Percentiles rank a stretch among this genome's conserved stretches.
Evolutionary conservation across 768 basidiomycete species (phyloP).

Genomic region (Agrocybe chaxingu): DNA sequence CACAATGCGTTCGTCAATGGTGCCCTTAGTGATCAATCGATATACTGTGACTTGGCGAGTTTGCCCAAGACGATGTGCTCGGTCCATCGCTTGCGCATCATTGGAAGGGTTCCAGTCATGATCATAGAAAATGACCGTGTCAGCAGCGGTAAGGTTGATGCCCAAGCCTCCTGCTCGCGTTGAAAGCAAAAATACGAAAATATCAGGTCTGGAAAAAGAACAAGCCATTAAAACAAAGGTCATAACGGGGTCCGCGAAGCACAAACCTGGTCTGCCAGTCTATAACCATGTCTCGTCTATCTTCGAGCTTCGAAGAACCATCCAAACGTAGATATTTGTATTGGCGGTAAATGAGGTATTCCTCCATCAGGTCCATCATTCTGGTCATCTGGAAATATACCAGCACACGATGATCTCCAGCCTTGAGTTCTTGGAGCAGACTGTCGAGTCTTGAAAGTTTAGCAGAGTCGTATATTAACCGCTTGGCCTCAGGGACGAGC

Average conservation of each 20-base stretch:
- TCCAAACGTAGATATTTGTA: constrained; percentile 93
- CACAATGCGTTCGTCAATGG: constrained; percentile 96
- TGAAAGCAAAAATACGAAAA: constrained; percentile 87
- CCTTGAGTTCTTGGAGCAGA: constrained; percentile 89
- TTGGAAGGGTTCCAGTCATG: constrained; percentile 98
- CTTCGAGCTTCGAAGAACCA: constrained; percentile 92
- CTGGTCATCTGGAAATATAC: constrained; percentile 99
- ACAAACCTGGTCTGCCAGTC: constrained; percentile 96
- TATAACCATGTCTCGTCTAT: constrained; percentile 97
- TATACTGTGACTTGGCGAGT: constrained; percentile 97
- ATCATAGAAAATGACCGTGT: constrained; percentile 94
- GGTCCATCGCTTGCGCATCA: constrained; percentile 98
- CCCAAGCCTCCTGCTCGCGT: constrained; percentile 95
- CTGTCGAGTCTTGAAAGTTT: constrained; percentile 90
- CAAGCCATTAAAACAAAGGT: neutral
- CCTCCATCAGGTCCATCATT: constrained; percentile 99
- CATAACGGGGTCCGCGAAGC: neutral
- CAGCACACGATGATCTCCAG: constrained; percentile 88
- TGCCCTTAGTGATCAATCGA: constrained; percentile 88
- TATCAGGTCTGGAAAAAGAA: constrained; percentile 59
- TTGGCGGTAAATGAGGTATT: constrained; percentile 95
- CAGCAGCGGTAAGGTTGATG: constrained; percentile 93
- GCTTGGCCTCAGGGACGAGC: constrained; percentile 92
- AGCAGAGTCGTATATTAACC: constrained; percentile 93
- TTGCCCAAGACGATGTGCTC: constrained; percentile 94